Evolutionary conservation across 768 basidiomycete genomes (phyloP).

Genomic region (Leccinum imitatum): DNA sequence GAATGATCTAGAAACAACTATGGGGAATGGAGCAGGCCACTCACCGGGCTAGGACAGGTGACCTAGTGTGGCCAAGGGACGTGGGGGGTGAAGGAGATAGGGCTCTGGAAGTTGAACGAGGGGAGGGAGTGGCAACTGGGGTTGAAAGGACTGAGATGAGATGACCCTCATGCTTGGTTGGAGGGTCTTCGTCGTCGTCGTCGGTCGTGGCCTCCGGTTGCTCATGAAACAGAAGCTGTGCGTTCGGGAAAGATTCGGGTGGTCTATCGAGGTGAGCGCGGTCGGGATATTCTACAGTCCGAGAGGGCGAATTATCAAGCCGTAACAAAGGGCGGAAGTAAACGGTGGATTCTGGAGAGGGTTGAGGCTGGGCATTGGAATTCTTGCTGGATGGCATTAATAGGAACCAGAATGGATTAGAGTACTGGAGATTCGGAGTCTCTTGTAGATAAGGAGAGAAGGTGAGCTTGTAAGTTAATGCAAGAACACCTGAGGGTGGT

Average conservation of each 20-base stretch:
- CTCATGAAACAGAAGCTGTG: constrained; percentile 12
- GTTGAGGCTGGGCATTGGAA: constrained; percentile 24
- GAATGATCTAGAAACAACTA: constrained; percentile 9
- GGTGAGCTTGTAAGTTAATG: constrained; percentile 34
- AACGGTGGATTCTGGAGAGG: constrained; percentile 18
- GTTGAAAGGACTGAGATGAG: constrained; percentile 16
- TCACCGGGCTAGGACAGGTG: constrained; percentile 34
- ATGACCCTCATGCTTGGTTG: constrained; percentile 29
- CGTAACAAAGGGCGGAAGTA: constrained; percentile 32
- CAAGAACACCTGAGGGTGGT: constrained; percentile 26
- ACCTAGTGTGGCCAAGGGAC: constrained; percentile 29
- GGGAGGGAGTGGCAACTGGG: constrained; percentile 12
- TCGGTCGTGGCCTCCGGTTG: constrained; percentile 11
- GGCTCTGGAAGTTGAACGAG: constrained; percentile 10
- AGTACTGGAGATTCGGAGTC: constrained; percentile 13
- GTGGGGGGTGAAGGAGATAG: constrained; percentile 16
- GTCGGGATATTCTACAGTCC: constrained; percentile 14
- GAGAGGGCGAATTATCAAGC: constrained; percentile 31
- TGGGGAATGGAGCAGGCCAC: constrained; percentile 1
- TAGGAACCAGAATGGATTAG: constrained; percentile 16
- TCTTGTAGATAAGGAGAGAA: constrained; percentile 21
- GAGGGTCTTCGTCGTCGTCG: constrained; percentile 27
- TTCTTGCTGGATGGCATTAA: constrained; percentile 34
- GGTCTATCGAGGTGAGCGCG: constrained; percentile 10
- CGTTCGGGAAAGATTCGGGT: constrained; percentile 8